A percentile compares a stretch with the other conserved stretches of the same genome.
These are phyloP conservation scores for Phytophthora sp. DNA, from an alignment of 352 stramenopile species.

Conservation along the genomic window DNA sequence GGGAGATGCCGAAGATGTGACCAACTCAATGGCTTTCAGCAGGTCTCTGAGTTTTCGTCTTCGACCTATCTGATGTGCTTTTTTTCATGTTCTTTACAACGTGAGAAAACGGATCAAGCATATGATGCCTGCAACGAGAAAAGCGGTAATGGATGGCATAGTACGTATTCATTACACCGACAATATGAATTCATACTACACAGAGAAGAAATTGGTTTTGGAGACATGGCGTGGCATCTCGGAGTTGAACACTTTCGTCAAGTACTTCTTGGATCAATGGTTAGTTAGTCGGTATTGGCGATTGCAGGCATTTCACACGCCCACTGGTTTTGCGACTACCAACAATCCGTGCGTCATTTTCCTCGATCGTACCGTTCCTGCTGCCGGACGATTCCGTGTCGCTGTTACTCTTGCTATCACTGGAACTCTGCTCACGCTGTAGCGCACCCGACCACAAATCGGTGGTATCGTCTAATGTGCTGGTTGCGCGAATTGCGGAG, in stretches of 20 bases:
- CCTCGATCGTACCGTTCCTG: too few relatives aligned
- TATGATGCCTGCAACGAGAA: too few relatives aligned
- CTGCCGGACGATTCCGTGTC: too few relatives aligned
- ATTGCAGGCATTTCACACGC: background rate
- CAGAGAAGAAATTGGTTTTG: background rate
- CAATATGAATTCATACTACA: slow-evolving; percentile 2
- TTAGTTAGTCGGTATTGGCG: background rate
- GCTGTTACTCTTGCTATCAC: too few relatives aligned
- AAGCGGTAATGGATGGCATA: background rate
- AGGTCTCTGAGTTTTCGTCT: background rate
- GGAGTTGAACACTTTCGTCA: background rate
- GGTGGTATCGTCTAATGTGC: too few relatives aligned
- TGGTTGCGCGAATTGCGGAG: too few relatives aligned
- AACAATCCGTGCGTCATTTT: background rate
- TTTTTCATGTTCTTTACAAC: background rate
- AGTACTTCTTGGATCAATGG: slow-evolving; percentile 1
- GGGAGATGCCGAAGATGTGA: background rate
- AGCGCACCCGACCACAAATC: too few relatives aligned
- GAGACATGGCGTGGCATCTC: background rate
- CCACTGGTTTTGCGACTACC: background rate
- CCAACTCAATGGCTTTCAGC: slow-evolving; percentile 3
- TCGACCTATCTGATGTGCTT: background rate
- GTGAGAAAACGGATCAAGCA: background rate
- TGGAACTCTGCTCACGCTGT: too few relatives aligned
- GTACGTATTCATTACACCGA: slow-evolving; percentile 7